Evolutionary conservation across 2,329 filamentous ascomycete genomes (phyloP).

Genomic region (Ceratocystis cacaofunesta): DNA sequence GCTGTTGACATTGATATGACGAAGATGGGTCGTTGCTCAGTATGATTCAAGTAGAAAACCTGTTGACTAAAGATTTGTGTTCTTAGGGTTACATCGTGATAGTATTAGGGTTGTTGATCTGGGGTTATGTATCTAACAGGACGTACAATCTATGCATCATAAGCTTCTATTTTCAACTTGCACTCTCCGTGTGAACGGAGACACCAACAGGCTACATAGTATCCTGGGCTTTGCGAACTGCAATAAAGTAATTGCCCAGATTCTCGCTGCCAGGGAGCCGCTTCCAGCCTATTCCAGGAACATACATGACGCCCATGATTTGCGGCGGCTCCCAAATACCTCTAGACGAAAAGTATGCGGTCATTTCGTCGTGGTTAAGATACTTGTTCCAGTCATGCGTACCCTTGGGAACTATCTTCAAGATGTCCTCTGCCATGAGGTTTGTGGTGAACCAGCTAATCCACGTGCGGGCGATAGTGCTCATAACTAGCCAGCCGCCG

Average conservation of each 20-base stretch:
- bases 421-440: constrained; percentile 72
- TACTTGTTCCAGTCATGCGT: constrained; percentile 98
- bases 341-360: constrained; percentile 36
- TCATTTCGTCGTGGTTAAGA: constrained; percentile 70
- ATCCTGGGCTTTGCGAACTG: constrained; percentile 39
- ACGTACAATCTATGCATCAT: neutral
- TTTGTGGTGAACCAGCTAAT: constrained; percentile 87
- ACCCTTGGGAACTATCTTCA: constrained; percentile 76
- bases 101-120: neutral
- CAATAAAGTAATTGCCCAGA: constrained; percentile 94
- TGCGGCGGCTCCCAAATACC: constrained; percentile 44
- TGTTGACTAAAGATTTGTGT: neutral
- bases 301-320: constrained; percentile 73
- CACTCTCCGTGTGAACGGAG: neutral
- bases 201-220: neutral
- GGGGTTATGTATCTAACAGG: neutral
- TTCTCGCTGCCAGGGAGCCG: constrained; percentile 67
- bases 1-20: neutral
- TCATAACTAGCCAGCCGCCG: constrained; percentile 83
- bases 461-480: constrained; percentile 83
- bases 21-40: neutral
- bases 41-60: neutral
- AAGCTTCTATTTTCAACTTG: neutral
- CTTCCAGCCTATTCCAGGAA: constrained; percentile 83
- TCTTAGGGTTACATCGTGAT: neutral